Conservation (phyloP, 805 yeast genomes). For the Pichia sporocuriosa region DNA sequence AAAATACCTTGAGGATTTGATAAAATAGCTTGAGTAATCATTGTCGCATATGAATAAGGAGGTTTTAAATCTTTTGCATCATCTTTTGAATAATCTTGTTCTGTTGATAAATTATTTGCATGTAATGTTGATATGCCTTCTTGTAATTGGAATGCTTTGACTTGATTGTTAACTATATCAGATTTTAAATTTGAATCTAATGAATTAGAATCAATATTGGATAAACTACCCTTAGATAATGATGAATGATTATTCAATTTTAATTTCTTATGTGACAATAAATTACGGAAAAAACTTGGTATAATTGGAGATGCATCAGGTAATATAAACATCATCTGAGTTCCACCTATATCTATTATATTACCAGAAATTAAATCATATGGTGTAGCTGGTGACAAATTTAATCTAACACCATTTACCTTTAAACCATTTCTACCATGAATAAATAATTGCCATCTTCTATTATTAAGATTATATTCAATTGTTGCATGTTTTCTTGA, state of each 20-base stretch:
- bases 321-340: constrained; percentile 97
- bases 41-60: constrained; percentile 93
- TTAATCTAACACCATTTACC: constrained; percentile 62
- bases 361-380: constrained; percentile 78
- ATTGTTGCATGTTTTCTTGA: constrained; percentile 85
- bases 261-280: constrained; percentile 26
- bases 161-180: constrained; percentile 19
- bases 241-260: constrained; percentile 1
- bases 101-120: constrained; percentile 16
- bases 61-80: constrained; percentile 93
- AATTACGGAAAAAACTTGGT: constrained; percentile 39
- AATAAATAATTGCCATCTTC: constrained; percentile 82
- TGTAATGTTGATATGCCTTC: constrained; percentile 9
- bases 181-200: constrained; percentile 2
- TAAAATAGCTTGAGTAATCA: constrained; percentile 95
- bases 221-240: too few species aligned
- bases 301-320: constrained; percentile 82
- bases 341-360: constrained; percentile 89
- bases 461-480: constrained; percentile 61
- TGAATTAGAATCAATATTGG: background rate
- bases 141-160: constrained; percentile 41
- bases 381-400: constrained; percentile 32
- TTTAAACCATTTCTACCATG: constrained; percentile 91
- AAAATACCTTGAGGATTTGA: constrained; percentile 83
- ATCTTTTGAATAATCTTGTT: constrained; percentile 71